Evolutionary conservation across 2,329 filamentous ascomycete genomes (phyloP).

Genomic region (Fusarium sp.): DNA sequence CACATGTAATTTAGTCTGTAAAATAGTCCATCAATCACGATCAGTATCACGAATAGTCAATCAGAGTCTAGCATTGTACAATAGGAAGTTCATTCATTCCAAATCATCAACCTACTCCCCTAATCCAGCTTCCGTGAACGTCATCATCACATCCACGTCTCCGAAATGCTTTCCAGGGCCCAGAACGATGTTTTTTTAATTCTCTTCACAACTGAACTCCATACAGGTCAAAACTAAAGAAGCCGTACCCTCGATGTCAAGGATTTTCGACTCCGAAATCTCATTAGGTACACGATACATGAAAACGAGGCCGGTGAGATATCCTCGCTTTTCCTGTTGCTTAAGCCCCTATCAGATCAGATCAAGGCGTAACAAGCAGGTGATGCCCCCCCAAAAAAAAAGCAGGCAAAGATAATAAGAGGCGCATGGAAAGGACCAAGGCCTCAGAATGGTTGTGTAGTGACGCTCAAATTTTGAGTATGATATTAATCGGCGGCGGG

Average conservation of each 20-base stretch:
- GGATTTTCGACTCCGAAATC: conserved; percentile 45
- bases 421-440: conserved; percentile 25
- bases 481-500: conserved; percentile 53
- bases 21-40: conserved; percentile 21
- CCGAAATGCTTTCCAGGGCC: conserved; percentile 36
- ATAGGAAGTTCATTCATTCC: conserved; percentile 41
- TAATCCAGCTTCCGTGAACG: conserved; percentile 23
- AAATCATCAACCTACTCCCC: conserved; percentile 32
- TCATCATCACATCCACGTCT: conserved; percentile 33
- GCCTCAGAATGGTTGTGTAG: conserved; percentile 25
- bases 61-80: conserved; percentile 36
- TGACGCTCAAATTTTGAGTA: conserved; percentile 21
- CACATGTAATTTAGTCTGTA: conserved; percentile 40
- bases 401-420: conserved; percentile 29
- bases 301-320: conserved; percentile 41
- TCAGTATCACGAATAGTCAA: conserved; percentile 22
- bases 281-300: conserved; percentile 54
- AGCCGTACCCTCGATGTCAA: conserved; percentile 45
- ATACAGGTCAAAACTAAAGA: conserved; percentile 48
- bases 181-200: conserved; percentile 45
- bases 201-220: conserved; percentile 48
- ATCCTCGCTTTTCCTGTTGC: conserved; percentile 39
- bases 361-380: conserved; percentile 36
- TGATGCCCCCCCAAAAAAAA: conserved; percentile 34
- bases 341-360: conserved; percentile 33